Percentiles rank a stretch among this genome's conserved stretches.
Evolutionary conservation across 2,329 filamentous ascomycete species (phyloP).

Genomic region (Purpureocillium takamizusanense): DNA sequence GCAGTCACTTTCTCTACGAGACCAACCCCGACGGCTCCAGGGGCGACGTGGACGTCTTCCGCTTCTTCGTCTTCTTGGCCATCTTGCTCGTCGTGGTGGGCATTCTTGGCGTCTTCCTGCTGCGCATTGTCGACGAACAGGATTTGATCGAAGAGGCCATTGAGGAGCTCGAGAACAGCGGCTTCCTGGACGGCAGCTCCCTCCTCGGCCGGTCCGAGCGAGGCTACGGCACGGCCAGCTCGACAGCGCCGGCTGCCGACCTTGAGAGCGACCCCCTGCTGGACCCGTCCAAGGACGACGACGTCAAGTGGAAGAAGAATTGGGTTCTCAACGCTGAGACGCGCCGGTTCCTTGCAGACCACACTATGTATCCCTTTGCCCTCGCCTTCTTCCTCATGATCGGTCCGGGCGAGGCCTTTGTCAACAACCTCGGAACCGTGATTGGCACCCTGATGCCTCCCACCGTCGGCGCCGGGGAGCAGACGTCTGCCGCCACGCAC

Average conservation of each 20-base stretch:
- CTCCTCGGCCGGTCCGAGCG: slow-evolving; percentile 51
- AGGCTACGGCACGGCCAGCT: slow-evolving; percentile 54
- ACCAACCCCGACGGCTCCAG: slow-evolving; percentile 51
- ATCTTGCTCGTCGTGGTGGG: slow-evolving; percentile 63
- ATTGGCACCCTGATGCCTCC: slow-evolving; percentile 74
- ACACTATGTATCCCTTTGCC: slow-evolving; percentile 93
- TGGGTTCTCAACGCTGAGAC: slow-evolving; percentile 92
- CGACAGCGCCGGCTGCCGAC: slow-evolving; percentile 33
- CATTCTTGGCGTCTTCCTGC: slow-evolving; percentile 60
- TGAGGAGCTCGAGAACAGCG: slow-evolving; percentile 84
- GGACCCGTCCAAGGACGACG: slow-evolving; percentile 32
- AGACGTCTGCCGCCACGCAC: slow-evolving; percentile 70
- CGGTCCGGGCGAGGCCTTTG: slow-evolving; percentile 93
- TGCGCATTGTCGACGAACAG: slow-evolving; percentile 75
- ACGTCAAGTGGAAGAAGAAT: slow-evolving; percentile 64
- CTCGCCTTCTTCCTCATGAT: slow-evolving; percentile 87
- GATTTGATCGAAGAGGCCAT: slow-evolving; percentile 85
- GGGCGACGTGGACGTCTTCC: slow-evolving; percentile 64
- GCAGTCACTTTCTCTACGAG: slow-evolving; percentile 69
- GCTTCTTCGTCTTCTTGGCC: slow-evolving; percentile 80
- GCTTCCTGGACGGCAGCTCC: slow-evolving; percentile 65
- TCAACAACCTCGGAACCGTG: slow-evolving; percentile 93
- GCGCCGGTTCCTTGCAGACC: slow-evolving; percentile 71
- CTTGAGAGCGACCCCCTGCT: slow-evolving; percentile 33
- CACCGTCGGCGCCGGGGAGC: slow-evolving; percentile 26